Evolutionary conservation across 768 basidiomycete species (phyloP).

Genomic region (Hypsizygus marmoreus): DNA sequence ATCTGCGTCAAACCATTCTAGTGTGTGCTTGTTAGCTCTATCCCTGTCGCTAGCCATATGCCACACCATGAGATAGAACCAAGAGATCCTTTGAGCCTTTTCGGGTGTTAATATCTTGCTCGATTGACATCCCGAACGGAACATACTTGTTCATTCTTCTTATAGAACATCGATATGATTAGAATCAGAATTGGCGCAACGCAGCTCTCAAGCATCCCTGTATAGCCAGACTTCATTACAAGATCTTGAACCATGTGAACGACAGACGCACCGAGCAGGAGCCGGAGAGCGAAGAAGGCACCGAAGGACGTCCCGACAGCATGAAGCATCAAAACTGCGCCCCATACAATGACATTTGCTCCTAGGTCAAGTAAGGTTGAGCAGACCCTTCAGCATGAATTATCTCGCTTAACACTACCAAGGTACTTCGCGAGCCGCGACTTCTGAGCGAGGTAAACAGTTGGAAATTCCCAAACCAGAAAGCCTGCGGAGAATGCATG

Average conservation of each 20-base stretch:
- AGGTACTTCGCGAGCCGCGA: constrained; percentile 62
- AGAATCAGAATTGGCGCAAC: constrained; percentile 65
- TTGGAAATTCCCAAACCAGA: constrained; percentile 65
- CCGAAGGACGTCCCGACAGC: constrained; percentile 57
- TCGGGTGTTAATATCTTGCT: neutral
- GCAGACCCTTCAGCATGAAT: no score
- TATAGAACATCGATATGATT: constrained; percentile 68
- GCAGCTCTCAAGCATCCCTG: constrained; percentile 70
- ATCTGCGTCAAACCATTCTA: constrained; percentile 62
- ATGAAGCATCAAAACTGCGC: constrained; percentile 59
- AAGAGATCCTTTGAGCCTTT: constrained; percentile 58
- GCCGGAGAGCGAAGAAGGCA: constrained; percentile 62
- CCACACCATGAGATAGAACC: constrained; percentile 67
- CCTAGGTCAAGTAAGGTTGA: constrained; percentile 30
- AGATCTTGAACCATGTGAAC: neutral
- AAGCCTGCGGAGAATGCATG: constrained; percentile 40
- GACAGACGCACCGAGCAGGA: constrained; percentile 50
- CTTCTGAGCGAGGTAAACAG: constrained; percentile 66
- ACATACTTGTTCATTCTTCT: constrained; percentile 61
- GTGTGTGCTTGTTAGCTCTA: neutral
- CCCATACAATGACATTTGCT: constrained; percentile 62
- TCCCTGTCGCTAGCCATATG: neutral
- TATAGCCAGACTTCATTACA: neutral
- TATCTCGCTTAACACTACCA: constrained; percentile 46
- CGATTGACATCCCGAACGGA: neutral